Base-by-base conservation (phyloP, 257 asterid genomes). In the Leonotis leonurus region DNA sequence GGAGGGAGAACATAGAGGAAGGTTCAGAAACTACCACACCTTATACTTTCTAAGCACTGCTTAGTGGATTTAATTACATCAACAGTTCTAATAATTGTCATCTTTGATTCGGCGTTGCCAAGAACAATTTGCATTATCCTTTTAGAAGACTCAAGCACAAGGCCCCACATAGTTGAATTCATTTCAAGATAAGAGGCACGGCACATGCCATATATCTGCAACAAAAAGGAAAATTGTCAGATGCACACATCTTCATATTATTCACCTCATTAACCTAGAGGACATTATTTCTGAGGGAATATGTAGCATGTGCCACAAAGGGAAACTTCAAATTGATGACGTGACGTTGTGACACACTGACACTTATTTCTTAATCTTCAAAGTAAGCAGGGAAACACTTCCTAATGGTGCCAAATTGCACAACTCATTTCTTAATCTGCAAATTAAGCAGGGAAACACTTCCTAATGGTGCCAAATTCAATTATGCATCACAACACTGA, bases 11-110 rank as follows among this genome's bases (percentile, higher is more conserved):
- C 6, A 2, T 14, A 17, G 9, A 32, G 44, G 9, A 27, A 58
- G 67, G 35, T 21, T 56, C 64, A 60, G 16, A 55, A 29, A 68
- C 36, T 43, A 55, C 39, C 77, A 26, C 74, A 90, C 98, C 92
- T 71, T 75, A 83, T 41, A 69, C 77, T 83, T 73, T 84, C 93
- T 30, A 87, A 73, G 78, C 90, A 81, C 35, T 82, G 83, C 73
- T 80, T 78, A 57, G 79, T 77, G 61, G 93, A 83, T 78, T 77
- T 70, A 60, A 69, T 49, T 58, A 76, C 64, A 53, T 80, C 62
- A 67, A 58, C 77, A 74, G 69, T 64, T 70, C 64, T 78, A 36
- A 69, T 16, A 36, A 57, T 54, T 50, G 61, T 45, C 36, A 64
- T 70, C 52, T 73, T 75, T 58, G 64, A 62, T 63, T 77, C 70